Evolutionary conservation across 805 yeast species (phyloP).

Genomic region (Yamadazyma philogaea): DNA sequence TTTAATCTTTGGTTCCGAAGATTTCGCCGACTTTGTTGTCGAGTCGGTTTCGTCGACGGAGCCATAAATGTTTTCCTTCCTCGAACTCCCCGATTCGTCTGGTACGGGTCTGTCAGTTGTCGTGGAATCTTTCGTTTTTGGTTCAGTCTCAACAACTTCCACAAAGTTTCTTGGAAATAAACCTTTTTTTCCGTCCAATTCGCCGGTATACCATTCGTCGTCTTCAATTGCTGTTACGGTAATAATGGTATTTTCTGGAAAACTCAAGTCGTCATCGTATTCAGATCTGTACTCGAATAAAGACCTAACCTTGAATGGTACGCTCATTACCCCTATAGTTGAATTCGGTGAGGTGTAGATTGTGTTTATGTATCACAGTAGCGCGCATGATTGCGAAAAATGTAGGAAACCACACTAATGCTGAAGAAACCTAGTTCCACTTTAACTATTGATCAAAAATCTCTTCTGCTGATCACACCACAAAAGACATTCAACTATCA

Average conservation of each 20-base stretch:
- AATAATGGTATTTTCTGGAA: slow-evolving; percentile 63
- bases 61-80: not conserved
- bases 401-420: not conserved
- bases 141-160: slow-evolving; percentile 21
- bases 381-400: not conserved
- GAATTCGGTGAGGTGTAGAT: not conserved
- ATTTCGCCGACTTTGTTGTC: not conserved
- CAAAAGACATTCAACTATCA: slow-evolving; percentile 52
- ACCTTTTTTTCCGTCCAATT: slow-evolving; percentile 62
- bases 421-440: slow-evolving; percentile 17
- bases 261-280: slow-evolving; percentile 80
- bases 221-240: slow-evolving; percentile 80
- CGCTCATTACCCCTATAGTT: slow-evolving; percentile 1
- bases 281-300: slow-evolving; percentile 57
- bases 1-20: not conserved
- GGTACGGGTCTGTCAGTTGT: not conserved
- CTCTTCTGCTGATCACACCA: slow-evolving; percentile 30
- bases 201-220: slow-evolving; percentile 88
- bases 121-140: slow-evolving; percentile 1
- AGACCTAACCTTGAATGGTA: slow-evolving; percentile 69
- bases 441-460: slow-evolving; percentile 22
- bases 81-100: not conserved
- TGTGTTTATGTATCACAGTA: not conserved
- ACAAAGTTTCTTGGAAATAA: slow-evolving; percentile 90
- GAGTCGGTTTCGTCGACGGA: not conserved